Conservation (phyloP, 768 basidiomycete genomes). For the Galerina marginata region DNA sequence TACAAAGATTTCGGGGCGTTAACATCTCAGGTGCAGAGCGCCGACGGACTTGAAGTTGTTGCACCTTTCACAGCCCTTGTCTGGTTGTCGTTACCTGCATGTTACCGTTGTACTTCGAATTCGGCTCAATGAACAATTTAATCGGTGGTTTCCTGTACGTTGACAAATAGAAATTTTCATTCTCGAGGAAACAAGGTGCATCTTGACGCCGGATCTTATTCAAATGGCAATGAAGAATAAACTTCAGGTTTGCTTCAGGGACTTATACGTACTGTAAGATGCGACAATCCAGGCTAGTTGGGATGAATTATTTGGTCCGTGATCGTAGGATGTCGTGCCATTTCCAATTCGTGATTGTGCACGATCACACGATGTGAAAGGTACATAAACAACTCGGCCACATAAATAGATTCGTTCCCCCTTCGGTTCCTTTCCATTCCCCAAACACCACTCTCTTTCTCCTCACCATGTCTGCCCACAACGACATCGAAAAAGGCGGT, state of each 20-base stretch:
- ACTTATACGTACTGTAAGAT: not conserved
- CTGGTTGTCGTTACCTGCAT: too few species aligned
- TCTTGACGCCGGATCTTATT: not conserved
- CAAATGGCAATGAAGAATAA: too few species aligned
- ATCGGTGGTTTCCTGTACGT: too few species aligned
- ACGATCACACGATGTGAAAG: slow-evolving; percentile 15
- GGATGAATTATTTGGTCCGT: slow-evolving; percentile 10
- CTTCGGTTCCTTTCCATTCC: slow-evolving; percentile 9
- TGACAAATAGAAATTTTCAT: not conserved
- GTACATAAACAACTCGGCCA: slow-evolving; percentile 3
- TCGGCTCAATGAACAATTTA: not conserved
- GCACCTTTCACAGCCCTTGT: too few species aligned
- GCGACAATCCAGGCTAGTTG: slow-evolving; percentile 2
- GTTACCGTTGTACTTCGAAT: not conserved
- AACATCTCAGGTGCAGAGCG: too few species aligned
- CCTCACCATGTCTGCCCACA: slow-evolving; percentile 1
- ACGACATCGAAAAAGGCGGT: slow-evolving; percentile 44
- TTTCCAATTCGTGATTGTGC: slow-evolving; percentile 1
- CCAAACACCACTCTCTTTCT: not conserved
- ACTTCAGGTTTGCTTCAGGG: slow-evolving; percentile 7
- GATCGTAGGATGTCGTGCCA: slow-evolving; percentile 10
- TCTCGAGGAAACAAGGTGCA: not conserved
- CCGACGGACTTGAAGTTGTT: too few species aligned
- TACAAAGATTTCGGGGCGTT: not conserved
- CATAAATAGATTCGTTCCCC: slow-evolving; percentile 18